These are phyloP conservation scores for Henningerozyma blattae DNA, from an alignment of 805 yeast genomes.

Conservation along the genomic window DNA sequence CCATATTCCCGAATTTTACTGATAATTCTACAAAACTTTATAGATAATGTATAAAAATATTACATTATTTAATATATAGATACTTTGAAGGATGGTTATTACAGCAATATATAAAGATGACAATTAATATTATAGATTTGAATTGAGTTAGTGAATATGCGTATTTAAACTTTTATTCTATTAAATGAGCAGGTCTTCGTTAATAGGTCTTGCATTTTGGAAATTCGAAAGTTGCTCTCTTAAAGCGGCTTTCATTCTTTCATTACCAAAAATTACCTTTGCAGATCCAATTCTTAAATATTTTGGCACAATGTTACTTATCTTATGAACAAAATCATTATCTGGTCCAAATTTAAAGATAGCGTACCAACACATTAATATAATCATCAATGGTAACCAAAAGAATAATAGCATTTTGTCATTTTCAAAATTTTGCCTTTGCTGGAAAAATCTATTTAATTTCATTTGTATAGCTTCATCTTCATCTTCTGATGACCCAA, in stretches of 20 bases:
- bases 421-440: conserved; percentile 39
- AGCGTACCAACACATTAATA: conserved; percentile 38
- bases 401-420: conserved; percentile 81
- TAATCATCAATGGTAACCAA: conserved; percentile 73
- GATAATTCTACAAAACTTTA: too few relatives aligned
- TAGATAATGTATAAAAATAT: too few relatives aligned
- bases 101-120: too few relatives aligned
- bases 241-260: conserved; percentile 34
- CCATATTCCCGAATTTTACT: too few relatives aligned
- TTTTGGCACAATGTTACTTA: conserved; percentile 26
- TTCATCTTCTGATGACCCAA: conserved; percentile 22
- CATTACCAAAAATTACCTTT: conserved; percentile 40
- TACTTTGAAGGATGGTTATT: too few relatives aligned
- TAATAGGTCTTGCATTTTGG: conserved; percentile 12
- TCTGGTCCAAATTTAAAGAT: conserved; percentile 26
- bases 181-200: too few relatives aligned
- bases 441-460: conserved; percentile 29
- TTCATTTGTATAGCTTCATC: conserved; percentile 25
- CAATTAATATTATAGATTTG: too few relatives aligned
- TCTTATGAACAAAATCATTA: conserved; percentile 20
- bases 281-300: conserved; percentile 34
- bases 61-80: too few relatives aligned
- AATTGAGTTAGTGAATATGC: too few relatives aligned
- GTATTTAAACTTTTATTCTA: too few relatives aligned
- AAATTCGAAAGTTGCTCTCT: conserved; percentile 22